Percentiles rank a stretch among this genome's conserved stretches.
Conservation (phyloP, 78 protist genomes). For the Thecamonas trahens region DNA sequence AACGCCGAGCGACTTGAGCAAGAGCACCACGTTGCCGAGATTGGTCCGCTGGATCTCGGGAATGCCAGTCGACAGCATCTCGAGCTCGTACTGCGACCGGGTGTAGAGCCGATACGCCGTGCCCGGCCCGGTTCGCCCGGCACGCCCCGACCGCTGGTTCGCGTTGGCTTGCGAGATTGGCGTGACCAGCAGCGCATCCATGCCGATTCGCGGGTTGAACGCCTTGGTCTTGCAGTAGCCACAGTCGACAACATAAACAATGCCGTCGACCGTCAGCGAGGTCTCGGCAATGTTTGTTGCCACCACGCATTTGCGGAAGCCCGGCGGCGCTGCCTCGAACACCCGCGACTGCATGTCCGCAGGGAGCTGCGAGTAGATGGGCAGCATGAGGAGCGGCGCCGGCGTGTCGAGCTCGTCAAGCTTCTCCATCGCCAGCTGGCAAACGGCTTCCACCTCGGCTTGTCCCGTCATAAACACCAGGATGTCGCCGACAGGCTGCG, state of each 20-base stretch:
- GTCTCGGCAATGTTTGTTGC: slow-evolving; percentile 97
- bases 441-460: slow-evolving; percentile 92
- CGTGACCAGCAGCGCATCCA: slow-evolving; percentile 87
- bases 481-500: slow-evolving; percentile 84
- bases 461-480: slow-evolving; percentile 99
- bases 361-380: slow-evolving; percentile 94
- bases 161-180: slow-evolving; percentile 79
- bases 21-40: slow-evolving; percentile 85
- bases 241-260: slow-evolving; percentile 84
- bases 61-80: slow-evolving; percentile 70
- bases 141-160: slow-evolving; percentile 95
- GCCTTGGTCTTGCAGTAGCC: slow-evolving; percentile 90
- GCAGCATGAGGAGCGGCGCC: slow-evolving; percentile 71
- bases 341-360: slow-evolving; percentile 88
- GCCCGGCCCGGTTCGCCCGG: slow-evolving; percentile 97
- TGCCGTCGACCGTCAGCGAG: slow-evolving; percentile 92
- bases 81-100: slow-evolving; percentile 42
- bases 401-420: slow-evolving; percentile 3
- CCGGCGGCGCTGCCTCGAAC: slow-evolving; percentile 68
- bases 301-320: slow-evolving; percentile 85
- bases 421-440: slow-evolving; percentile 57
- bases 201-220: slow-evolving; percentile 84
- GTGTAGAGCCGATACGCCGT: slow-evolving; percentile 85
- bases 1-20: slow-evolving; percentile 93
- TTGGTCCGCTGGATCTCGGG: slow-evolving; percentile 98